Base-by-base conservation (phyloP, 2,329 filamentous ascomycete species). In the Fusarium sp. region DNA sequence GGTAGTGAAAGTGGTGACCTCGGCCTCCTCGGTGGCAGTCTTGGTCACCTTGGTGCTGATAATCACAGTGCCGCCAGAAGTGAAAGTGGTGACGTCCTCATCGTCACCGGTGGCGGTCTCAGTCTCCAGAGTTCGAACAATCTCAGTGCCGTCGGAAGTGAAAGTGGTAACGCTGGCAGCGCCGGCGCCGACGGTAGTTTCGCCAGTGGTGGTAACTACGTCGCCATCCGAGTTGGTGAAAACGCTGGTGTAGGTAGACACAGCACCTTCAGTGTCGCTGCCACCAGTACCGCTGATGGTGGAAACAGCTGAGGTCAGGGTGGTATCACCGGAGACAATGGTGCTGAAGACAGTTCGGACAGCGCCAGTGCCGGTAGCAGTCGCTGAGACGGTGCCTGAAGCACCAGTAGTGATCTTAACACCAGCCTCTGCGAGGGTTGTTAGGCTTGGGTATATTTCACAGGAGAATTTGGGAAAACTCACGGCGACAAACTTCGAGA, bases 311-410 rank as follows among this genome's bases (percentile, higher is more conserved):
- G 77, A 73, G 46, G 78, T 80, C 61, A 78, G 65, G 60, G 76
- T 76, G 46, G 75, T 72, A 36, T 76, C 75, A 50, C 76, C 81
- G 44, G 79, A 79, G 52, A 80, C 75, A 36, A 80, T 59, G 43
- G 79, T 80, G 65, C 76, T 81, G 70, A 79, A 78, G 51, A 81
- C 75, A 65, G 78, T 82, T 50, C 82, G 82, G 37, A 78, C 77
- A 62, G 72, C 66, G 18, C 41, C 73, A 51, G 66, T 39, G 53
- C 43, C 59, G 54, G 56, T 58, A 59, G 68, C 66, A 16, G 73
- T 74, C 39, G 70, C 70, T 52, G 70, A 63, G 39, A 72, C 64
- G 52, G 67, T 47, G 37, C 68, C 73, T 60, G 64, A 65, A 60
- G 65, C 71, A 53, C 62, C 73, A 53, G 79, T 80, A 65, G 78